Percentiles rank a stretch among this genome's conserved stretches.
These are phyloP conservation scores for Bryopsis sp. DNA, from an alignment of 139 green algal species.

Conservation along the genomic window DNA sequence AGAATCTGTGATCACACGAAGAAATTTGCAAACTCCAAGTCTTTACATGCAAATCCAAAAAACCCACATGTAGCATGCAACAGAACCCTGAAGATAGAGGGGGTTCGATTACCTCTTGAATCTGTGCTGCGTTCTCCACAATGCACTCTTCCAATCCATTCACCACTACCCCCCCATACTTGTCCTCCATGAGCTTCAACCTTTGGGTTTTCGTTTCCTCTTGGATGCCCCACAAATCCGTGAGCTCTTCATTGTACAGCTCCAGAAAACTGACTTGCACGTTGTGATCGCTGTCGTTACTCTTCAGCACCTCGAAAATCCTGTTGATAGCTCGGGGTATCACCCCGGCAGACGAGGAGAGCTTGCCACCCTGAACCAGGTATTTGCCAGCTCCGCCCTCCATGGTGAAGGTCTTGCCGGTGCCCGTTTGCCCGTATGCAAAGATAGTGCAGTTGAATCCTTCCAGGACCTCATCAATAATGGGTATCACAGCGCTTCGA, in stretches of 20 bases:
- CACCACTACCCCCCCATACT: constrained; percentile 67
- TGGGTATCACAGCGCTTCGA: constrained; percentile 67
- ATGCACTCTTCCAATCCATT: constrained; percentile 86
- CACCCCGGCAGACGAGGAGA: constrained; percentile 69
- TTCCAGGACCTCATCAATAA: constrained; percentile 92
- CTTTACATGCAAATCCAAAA: too few relatives aligned
- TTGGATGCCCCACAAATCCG: constrained; percentile 75
- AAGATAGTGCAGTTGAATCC: constrained; percentile 91
- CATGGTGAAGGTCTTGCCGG: constrained; percentile 98
- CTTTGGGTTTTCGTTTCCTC: constrained; percentile 36
- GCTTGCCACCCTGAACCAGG: not conserved
- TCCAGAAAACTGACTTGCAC: constrained; percentile 86
- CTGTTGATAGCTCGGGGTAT: constrained; percentile 91
- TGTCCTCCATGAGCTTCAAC: constrained; percentile 72
- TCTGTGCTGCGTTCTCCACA: constrained; percentile 74
- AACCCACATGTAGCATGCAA: too few relatives aligned
- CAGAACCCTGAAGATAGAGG: too few relatives aligned
- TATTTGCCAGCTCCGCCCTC: constrained; percentile 56
- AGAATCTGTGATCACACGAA: too few relatives aligned
- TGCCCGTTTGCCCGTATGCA: constrained; percentile 87
- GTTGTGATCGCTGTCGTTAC: constrained; percentile 44
- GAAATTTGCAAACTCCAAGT: too few relatives aligned
- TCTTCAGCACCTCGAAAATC: constrained; percentile 86
- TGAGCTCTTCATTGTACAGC: constrained; percentile 99
- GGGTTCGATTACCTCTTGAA: constrained; percentile 66